Evolutionary conservation across 169 alveolate species (phyloP).

Genomic region (Cryptosporidium baileyi): DNA sequence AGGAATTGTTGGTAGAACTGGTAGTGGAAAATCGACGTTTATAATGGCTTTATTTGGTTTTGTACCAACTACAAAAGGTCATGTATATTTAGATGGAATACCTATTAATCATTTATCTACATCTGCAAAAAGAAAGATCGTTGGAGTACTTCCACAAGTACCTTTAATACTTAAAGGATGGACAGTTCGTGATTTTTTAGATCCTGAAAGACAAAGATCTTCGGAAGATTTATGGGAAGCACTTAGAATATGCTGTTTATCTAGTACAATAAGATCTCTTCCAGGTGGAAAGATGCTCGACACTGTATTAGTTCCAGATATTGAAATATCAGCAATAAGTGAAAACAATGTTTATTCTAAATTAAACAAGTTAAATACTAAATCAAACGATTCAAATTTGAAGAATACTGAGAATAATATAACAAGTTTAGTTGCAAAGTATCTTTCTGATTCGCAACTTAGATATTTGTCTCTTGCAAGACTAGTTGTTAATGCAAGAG

Average conservation of each 20-base stretch:
- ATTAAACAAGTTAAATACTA: not conserved
- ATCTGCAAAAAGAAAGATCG: conserved; percentile 47
- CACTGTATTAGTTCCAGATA: conserved; percentile 53
- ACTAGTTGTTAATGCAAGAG: conserved; percentile 64
- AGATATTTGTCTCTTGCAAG: conserved; percentile 72
- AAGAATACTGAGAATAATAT: not conserved
- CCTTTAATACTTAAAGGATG: conserved; percentile 72
- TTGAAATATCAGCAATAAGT: not conserved
- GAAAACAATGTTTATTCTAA: not conserved
- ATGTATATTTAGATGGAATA: conserved; percentile 54
- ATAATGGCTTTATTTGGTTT: conserved; percentile 68
- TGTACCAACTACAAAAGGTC: conserved; percentile 63
- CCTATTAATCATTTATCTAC: conserved; percentile 39
- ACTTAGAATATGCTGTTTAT: conserved; percentile 51
- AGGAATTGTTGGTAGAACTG: conserved; percentile 78
- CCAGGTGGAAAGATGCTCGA: conserved; percentile 67
- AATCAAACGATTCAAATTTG: not conserved
- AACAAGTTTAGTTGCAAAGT: conserved; percentile 45
- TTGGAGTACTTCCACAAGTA: conserved; percentile 73
- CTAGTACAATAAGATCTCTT: conserved; percentile 32
- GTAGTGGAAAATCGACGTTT: conserved; percentile 73
- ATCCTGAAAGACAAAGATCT: conserved; percentile 70
- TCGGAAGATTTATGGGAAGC: conserved; percentile 74
- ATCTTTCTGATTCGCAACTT: conserved; percentile 68
- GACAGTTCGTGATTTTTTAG: conserved; percentile 73